phyloP scores from a whole-genome alignment of 1,284 basidiomycete species.

The Ganoderma multipileum region DNA sequence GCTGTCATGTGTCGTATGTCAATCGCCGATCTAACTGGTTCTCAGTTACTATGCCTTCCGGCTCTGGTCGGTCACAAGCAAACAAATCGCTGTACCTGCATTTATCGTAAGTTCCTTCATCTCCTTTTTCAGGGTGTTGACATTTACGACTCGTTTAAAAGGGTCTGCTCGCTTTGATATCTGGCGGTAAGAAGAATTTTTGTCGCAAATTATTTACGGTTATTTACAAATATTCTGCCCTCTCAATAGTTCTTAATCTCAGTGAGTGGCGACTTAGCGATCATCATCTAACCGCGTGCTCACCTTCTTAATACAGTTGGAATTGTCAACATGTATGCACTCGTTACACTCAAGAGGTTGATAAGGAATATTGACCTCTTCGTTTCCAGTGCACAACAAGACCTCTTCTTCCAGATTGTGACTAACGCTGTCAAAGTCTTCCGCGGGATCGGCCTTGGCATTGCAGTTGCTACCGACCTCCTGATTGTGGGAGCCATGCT shows the following conservation, averaged over 20 bases:
- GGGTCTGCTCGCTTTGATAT: constrained; percentile 16
- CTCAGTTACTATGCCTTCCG: constrained; percentile 45
- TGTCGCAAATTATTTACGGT: too few relatives aligned
- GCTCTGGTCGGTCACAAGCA: constrained; percentile 35
- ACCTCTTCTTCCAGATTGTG: constrained; percentile 31
- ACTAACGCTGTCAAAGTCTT: constrained; percentile 28
- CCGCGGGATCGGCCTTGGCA: constrained; percentile 30
- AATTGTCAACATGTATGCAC: neutral
- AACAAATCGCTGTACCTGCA: constrained; percentile 22
- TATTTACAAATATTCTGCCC: neutral
- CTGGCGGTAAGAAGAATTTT: constrained; percentile 24
- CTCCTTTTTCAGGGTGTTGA: too few relatives aligned
- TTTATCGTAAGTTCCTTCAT: constrained; percentile 24
- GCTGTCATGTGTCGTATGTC: constrained; percentile 13
- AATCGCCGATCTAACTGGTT: neutral
- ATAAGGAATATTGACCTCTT: neutral
- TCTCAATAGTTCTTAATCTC: constrained; percentile 41
- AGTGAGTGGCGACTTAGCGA: neutral
- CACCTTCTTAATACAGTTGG: neutral
- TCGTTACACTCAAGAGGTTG: neutral
- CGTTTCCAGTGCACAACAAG: constrained; percentile 18
- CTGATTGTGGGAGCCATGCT: constrained; percentile 39
- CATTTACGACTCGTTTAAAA: neutral
- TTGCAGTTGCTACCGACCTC: constrained; percentile 34
- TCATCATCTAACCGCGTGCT: too few relatives aligned